These are phyloP conservation scores for Botrytis porri DNA, from an alignment of 2,329 filamentous ascomycete species.

Conservation along the genomic window DNA sequence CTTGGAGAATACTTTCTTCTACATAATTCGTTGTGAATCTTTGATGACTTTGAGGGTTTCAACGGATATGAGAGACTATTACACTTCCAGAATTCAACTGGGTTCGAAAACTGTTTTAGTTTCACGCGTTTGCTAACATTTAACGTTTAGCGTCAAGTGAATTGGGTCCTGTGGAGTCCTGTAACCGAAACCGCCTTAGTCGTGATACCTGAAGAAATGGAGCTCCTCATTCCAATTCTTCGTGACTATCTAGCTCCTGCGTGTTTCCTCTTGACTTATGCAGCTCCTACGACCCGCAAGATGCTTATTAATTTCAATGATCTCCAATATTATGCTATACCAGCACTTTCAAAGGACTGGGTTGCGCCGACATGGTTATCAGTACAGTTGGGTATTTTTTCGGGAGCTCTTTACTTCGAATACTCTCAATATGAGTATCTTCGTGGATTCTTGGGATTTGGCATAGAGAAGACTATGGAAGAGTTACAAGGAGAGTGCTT, in stretches of 20 bases:
- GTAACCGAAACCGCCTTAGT: conserved; percentile 50
- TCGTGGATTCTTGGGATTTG: conserved; percentile 30
- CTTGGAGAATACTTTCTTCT: background rate
- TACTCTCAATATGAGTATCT: conserved; percentile 46
- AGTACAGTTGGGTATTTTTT: conserved; percentile 58
- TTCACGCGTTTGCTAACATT: background rate
- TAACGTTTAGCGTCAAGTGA: conserved; percentile 46
- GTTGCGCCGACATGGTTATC: conserved; percentile 51
- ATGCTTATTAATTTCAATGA: conserved; percentile 57
- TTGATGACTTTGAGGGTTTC: background rate
- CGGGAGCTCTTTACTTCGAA: conserved; percentile 59
- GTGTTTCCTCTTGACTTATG: conserved; percentile 54
- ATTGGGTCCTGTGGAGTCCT: conserved; percentile 59
- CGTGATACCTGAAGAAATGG: conserved; percentile 62
- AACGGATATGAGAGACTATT: background rate
- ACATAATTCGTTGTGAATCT: background rate
- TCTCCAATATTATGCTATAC: conserved; percentile 52
- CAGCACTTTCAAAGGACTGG: conserved; percentile 44
- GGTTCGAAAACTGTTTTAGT: no score
- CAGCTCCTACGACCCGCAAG: conserved; percentile 55
- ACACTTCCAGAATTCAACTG: background rate
- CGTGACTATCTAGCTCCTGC: conserved; percentile 17
- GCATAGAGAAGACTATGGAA: conserved; percentile 12
- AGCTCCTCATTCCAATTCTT: conserved; percentile 50
- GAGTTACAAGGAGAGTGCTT: conserved; percentile 12